phyloP scores from a whole-genome alignment of 1,284 basidiomycete species.

The Apiotrichum akiyoshidainum region DNA sequence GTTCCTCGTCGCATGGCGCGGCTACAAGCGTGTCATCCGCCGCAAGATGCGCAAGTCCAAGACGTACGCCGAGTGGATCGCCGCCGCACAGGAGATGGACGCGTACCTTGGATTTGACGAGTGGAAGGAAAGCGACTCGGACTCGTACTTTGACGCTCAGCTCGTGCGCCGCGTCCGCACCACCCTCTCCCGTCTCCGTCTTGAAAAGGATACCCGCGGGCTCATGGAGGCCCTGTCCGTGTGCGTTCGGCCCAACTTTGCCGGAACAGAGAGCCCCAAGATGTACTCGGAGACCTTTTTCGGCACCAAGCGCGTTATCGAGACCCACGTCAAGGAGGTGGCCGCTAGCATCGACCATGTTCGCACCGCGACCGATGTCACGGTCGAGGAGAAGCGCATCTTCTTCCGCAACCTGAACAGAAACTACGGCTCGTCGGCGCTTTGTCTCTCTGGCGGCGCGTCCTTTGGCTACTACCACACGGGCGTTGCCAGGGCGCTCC shows the following conservation, averaged over 20 bases:
- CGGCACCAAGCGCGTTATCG: constrained; percentile 81
- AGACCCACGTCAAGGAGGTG: constrained; percentile 82
- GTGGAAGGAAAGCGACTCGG: constrained; percentile 81
- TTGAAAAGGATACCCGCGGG: constrained; percentile 68
- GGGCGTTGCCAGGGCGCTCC: constrained; percentile 89
- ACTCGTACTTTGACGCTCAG: constrained; percentile 81
- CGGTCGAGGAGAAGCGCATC: constrained; percentile 80
- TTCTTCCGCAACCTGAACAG: constrained; percentile 87
- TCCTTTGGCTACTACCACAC: constrained; percentile 74
- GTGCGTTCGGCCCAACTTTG: constrained; percentile 90
- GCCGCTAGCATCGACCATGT: constrained; percentile 70
- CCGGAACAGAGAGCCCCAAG: constrained; percentile 83
- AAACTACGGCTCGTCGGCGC: constrained; percentile 83
- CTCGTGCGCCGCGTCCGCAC: constrained; percentile 39
- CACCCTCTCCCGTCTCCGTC: constrained; percentile 38
- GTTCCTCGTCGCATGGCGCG: constrained; percentile 85
- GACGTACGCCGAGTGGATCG: constrained; percentile 77
- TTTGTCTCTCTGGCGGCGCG: constrained; percentile 91
- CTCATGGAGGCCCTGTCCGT: constrained; percentile 87
- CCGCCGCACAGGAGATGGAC: constrained; percentile 74
- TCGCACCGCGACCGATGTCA: constrained; percentile 66
- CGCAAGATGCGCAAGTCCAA: constrained; percentile 68
- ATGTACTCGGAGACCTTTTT: constrained; percentile 84
- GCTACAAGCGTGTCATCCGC: constrained; percentile 73
- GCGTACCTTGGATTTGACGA: constrained; percentile 74